A percentile compares a stretch with the other conserved stretches of the same genome.
phyloP scores from a whole-genome alignment of 2,329 filamentous ascomycete species.

The Rhytidhysteron rufulum region DNA sequence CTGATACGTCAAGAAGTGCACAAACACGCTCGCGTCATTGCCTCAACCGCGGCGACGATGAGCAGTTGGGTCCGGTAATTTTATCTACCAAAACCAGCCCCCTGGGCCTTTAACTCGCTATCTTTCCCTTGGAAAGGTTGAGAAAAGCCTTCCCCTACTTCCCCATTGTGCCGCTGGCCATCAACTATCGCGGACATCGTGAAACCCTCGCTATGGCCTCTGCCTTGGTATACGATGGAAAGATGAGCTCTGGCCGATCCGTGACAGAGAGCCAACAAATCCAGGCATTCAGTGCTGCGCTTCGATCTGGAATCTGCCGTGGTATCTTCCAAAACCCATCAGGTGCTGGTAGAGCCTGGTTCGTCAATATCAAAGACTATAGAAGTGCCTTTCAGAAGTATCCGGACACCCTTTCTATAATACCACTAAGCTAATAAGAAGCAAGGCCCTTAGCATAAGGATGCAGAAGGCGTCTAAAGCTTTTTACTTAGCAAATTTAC shows the following conservation, averaged over 20 bases:
- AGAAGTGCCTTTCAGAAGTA: no score
- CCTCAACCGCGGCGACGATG: neutral
- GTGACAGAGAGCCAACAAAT: neutral
- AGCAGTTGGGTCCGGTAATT: neutral
- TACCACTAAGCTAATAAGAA: no score
- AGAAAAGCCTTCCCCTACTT: neutral
- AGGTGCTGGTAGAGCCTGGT: neutral
- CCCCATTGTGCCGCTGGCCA: neutral
- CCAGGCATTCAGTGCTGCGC: neutral
- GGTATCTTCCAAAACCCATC: no score
- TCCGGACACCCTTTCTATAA: no score
- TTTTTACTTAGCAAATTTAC: no score
- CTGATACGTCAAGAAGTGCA: no score
- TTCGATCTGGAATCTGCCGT: neutral
- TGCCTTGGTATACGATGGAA: neutral
- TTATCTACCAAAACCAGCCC: neutral
- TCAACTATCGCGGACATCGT: neutral
- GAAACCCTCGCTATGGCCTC: neutral
- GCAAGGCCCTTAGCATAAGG: no score
- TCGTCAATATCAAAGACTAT: neutral
- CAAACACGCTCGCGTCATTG: no score
- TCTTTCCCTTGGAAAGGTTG: neutral
- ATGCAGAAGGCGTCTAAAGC: no score
- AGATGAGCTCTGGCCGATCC: neutral
- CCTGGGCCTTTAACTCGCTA: neutral